Base-by-base conservation (phyloP, 306 rosid genomes). In the Rosa lucieae region DNA sequence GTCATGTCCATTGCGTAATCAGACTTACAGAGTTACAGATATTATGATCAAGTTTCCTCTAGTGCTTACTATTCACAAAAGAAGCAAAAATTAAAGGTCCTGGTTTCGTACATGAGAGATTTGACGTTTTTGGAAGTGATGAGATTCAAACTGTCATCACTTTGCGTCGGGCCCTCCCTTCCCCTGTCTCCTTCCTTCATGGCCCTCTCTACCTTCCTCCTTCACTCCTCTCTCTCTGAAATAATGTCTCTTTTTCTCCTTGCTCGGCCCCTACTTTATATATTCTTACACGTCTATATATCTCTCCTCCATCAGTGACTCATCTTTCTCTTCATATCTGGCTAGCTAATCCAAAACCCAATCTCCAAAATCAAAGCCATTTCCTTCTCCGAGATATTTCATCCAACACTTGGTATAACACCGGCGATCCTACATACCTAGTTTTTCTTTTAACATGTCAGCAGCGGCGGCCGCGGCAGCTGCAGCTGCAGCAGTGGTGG, bases 381-480 rank as follows among this genome's bases (percentile, higher is more conserved):
- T 62, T 23, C 8, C 20, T 13, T 62, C 29, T 56, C 29, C 7
- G 0, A 23, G 17, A 10, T 26, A 61, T 4, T 23, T 11, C 67
- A 26, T 23, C 17, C 39, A 61, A 10, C 67, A 29, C 32, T 56
- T 51, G 14, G 55, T 51, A 15, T 51, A 15, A 13, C 20, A 48
- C 53, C 15, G 48, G 11, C 48, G 53, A 48, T 49, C 55, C 55
- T 49, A 49, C 20, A 13, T 14, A 12, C 23, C 61, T 55, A 52
- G 29, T 6, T 21, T 23, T 12, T n/a, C 4, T 1, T 17, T 10
- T 20, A 42, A 18, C 40, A 86, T 86, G 89, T 84, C 87, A 52
- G 89, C 89, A 13, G 75, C 81, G 4, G 84, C 87, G 0, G 84
- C 71, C 3, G 84, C 81, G 5, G 85, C 85, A 5, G 76, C 83